phyloP scores from a whole-genome alignment of 768 basidiomycete genomes.

The Phylloporus sp. region DNA sequence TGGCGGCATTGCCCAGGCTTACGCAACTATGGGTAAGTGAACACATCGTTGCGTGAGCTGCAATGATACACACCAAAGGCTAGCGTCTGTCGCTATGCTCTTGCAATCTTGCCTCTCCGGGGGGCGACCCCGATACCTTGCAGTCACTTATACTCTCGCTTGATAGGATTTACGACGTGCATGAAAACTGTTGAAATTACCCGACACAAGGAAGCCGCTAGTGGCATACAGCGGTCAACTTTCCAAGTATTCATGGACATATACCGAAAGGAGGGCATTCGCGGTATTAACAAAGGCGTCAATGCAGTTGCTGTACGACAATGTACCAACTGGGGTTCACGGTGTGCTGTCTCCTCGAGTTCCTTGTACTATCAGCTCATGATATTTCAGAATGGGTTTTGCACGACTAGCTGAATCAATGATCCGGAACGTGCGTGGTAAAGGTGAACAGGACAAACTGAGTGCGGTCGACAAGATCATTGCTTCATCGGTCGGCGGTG shows the following conservation, averaged over 20 bases:
- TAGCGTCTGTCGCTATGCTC: conserved; percentile 17
- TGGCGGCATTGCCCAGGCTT: conserved; percentile 95
- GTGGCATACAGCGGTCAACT: conserved; percentile 85
- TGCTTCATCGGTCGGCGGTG: conserved; percentile 86
- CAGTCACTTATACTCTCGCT: conserved; percentile 7
- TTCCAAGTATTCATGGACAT: conserved; percentile 95
- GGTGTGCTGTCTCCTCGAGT: conserved; percentile 41
- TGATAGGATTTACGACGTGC: conserved; percentile 90
- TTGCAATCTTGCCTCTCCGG: conserved; percentile 11
- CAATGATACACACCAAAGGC: conserved; percentile 22
- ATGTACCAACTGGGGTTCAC: conserved; percentile 91
- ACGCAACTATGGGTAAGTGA: conserved; percentile 97
- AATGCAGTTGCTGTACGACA: conserved; percentile 91
- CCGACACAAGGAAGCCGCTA: conserved; percentile 83
- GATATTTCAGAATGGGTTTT: conserved; percentile 77
- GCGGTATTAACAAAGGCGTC: conserved; percentile 98
- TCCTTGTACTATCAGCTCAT: conserved; percentile 2
- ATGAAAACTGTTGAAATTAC: conserved; percentile 99
- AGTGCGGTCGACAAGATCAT: conserved; percentile 81
- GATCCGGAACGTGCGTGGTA: conserved; percentile 76
- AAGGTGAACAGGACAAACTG: conserved; percentile 68
- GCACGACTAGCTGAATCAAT: conserved; percentile 83
- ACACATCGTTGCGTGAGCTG: not conserved
- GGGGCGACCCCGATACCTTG: not conserved
- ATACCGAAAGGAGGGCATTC: conserved; percentile 87